Percentiles rank a stretch among this genome's conserved stretches.
These are phyloP conservation scores for Fallopia convolvulus DNA, from an alignment of 148 eudicot genomes.

Conservation along the genomic window DNA sequence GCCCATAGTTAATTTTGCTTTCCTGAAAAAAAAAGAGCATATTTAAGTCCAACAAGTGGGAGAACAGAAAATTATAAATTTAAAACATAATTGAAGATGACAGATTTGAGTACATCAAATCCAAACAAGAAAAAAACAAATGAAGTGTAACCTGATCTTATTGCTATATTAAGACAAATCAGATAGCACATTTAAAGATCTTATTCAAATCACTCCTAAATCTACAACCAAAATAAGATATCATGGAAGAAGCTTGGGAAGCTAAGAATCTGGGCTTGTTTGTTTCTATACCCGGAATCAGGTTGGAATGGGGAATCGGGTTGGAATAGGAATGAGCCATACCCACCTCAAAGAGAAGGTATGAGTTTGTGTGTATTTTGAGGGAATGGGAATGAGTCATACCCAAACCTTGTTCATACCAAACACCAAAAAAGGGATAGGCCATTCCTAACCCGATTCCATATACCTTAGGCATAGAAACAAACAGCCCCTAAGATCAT, in stretches of 20 bases:
- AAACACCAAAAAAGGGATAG: no score
- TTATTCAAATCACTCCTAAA: background rate
- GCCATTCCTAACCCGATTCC: no score
- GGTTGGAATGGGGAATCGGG: no score
- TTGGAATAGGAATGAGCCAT: no score
- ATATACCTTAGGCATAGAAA: no score
- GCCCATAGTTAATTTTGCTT: conserved; percentile 68
- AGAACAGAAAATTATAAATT: background rate
- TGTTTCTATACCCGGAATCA: no score
- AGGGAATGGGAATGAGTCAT: no score
- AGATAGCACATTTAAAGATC: background rate
- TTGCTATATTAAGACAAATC: background rate
- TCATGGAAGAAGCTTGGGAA: background rate
- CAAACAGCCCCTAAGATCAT: no score
- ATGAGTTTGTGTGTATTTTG: no score
- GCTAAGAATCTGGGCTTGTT: no score
- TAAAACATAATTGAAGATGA: background rate
- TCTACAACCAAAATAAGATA: background rate
- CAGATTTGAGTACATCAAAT: background rate
- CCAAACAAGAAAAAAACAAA: background rate
- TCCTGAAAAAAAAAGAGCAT: conserved; percentile 35
- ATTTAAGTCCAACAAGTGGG: background rate
- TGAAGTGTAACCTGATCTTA: background rate
- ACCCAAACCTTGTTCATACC: no score
- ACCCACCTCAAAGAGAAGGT: no score